Base-by-base conservation (phyloP, 805 yeast species). In the Alloascoidea africana region DNA sequence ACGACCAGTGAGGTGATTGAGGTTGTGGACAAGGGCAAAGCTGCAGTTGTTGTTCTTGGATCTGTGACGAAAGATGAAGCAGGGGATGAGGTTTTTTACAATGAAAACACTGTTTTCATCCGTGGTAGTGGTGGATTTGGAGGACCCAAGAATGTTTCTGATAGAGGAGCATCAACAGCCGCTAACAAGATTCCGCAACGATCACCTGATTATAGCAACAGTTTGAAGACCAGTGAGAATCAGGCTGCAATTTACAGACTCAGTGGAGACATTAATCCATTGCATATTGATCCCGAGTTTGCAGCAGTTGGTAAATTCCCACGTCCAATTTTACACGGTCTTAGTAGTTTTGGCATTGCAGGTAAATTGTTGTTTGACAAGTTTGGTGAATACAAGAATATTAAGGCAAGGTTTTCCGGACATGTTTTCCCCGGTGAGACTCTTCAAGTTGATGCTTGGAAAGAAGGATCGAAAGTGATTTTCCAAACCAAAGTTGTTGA, bases 341-440 rank as follows among this genome's bases (percentile, higher is more conserved):
- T 89, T 59, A 81, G 93, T 51, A 70, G 83, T 14, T 73, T 83
- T 55, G 98, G 98, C 43, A 70, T 87, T 41, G 62, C 82, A 33
- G 79, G 78, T 18, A 84, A 87, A 56, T 69, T 73, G 14, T 65
- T 89, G 45, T 66, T 69, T 49, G 95, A 86, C 49, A 68, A 81
- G 50, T 89, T 62, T 58, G 97, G 98, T 35, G 65, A 68, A 30
- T 82, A 78, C 58, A 70, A 70, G 51, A 95, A 86, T 63, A 68
- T 85, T 55, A 89, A 89, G 65, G 91, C 73, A 13, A 76, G 97
- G 54, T 89, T 89, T 59, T 71, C 94, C 15, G 86, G 86, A 50
- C 77, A 82, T 49, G 96, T 89, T 16, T 87, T 73, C 71, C 96
- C 96, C 5, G 98, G 97, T 46, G 96, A 89, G 59, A 76, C 82